Evolutionary conservation across 768 basidiomycete genomes (phyloP), one percentile per base, ranked within the genome.

Genomic region (Pulveroboletus frians): DNA sequence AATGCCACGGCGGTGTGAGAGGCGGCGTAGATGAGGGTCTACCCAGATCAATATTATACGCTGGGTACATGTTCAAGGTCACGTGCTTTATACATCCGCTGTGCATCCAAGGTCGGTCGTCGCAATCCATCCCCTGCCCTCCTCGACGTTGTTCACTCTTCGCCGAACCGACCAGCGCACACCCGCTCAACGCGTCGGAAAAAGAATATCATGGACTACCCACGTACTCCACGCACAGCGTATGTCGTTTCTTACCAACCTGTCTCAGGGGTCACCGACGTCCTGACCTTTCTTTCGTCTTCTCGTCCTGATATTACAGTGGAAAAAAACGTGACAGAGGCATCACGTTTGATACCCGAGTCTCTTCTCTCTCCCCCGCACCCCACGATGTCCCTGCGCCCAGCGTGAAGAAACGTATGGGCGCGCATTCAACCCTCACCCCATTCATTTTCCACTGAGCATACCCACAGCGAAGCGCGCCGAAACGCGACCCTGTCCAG

Each of bases 401-500:
- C 31, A 72, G 66, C 20, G 60, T 68, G 15, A 82, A 80, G 71
- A 77, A 78, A 72, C 66, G 79, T 78, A 59, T 56, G 76, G 67
- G 39, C 36, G 44, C 43, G 38, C 36, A 29, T 30, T 18, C 10
- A 32, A 27, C 26, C 31, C 3, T n/a, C n/a, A n/a, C n/a, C 35
- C 7, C 20, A 6, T 38, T 9, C 20, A 6, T 38, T 9, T 18
- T 26, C 14, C 29, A 4, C 40, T 51, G 9, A 51, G 43, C 43
- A 35, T 10, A n/a, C 27, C 23, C 45, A 43, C 49, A 88, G 85
- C 75, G 4, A 86, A 81, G 63, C 79, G 83, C 38, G 87, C 84
- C 15, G 87, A 89, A 61, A 91, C 85, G 3, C 74, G 81, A 49
- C 71, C 72, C 50, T 92, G 88, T 60, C 89, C 88, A 2, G 78